Percentiles rank a stretch among this genome's conserved stretches.
Conservation (phyloP, 2,329 filamentous ascomycete genomes). For the Botrytis sinoallii region DNA sequence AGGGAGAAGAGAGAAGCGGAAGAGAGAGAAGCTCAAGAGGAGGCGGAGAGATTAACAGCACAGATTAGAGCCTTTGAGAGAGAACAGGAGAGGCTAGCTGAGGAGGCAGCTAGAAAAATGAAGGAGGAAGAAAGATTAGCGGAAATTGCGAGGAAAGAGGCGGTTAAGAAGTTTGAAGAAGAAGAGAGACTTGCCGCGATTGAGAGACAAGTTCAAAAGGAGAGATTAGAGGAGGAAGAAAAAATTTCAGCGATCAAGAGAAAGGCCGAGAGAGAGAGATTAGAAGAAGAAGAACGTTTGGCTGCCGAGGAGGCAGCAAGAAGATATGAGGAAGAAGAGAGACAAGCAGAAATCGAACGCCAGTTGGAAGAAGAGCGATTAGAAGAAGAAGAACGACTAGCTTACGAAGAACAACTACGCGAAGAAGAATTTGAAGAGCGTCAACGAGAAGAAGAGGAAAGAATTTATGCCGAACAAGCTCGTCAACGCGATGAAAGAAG, state of each 20-base stretch:
- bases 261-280: neutral
- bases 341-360: neutral
- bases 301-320: conserved; percentile 12
- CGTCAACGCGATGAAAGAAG: conserved; percentile 5
- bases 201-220: neutral
- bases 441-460: conserved; percentile 14
- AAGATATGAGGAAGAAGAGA: conserved; percentile 11
- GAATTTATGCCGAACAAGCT: conserved; percentile 10
- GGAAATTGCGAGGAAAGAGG: conserved; percentile 7
- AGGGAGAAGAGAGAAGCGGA: conserved; percentile 15
- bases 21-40: conserved; percentile 17
- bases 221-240: conserved; percentile 7
- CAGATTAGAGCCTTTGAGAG: conserved; percentile 20
- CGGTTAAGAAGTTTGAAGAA: conserved; percentile 6
- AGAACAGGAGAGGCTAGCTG: conserved; percentile 13
- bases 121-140: conserved; percentile 12
- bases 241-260: neutral
- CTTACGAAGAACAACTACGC: conserved; percentile 9
- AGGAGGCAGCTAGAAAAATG: conserved; percentile 20
- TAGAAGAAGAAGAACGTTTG: conserved; percentile 4
- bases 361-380: conserved; percentile 7
- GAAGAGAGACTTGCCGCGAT: conserved; percentile 8
- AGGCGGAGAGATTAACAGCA: conserved; percentile 21
- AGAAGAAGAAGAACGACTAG: conserved; percentile 10
- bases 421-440: conserved; percentile 16